Evolutionary conservation across 306 rosid species (phyloP), one percentile per base, ranked within the genome.

Genomic region (Trifolium fragiferum): DNA sequence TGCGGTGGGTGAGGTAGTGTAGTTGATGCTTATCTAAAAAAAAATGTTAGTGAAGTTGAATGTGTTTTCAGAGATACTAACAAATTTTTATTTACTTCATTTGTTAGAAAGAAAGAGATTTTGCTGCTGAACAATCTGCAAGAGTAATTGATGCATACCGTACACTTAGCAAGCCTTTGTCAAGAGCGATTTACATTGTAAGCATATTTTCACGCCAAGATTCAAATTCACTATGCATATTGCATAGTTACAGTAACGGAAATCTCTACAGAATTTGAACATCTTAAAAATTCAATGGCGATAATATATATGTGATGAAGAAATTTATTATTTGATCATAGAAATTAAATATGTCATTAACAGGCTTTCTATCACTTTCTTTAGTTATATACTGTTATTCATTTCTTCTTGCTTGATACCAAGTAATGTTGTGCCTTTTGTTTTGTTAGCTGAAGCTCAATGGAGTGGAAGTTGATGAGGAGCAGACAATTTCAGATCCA

Each of bases 51-150:
- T n/a, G 50, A 82, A 69, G 40, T 43, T 64, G 74, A 74, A 60
- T 66, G 37, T 51, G 50, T 67, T 67, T 9, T 11, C 4, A 46
- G 57, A 71, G 75, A 70, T 20, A 6, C 46, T 66, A 57, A 77
- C 51, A 77, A 51, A 12, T 50, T 76, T 23, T 51, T 49, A 69
- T 25, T 20, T 16, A 70, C 55, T 74, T 80, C 73, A 11, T 82
- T 82, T 70, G 47, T 50, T 70, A 94, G 99, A 76, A 72, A 79
- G 99, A 94, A 84, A 88, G 92, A 80, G 96, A 82, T 63, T 89
- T 83, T 81, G 93, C 99, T 66, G 97, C 98, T 15, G 95, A 86
- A 50, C 99, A 94, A 82, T 94, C 98, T 84, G 92, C 93, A 65
- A 87, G 89, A 79, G 96, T 94, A 78, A 92, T 86, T 68, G 90